Percentiles rank a stretch among this genome's conserved stretches.
phyloP scores from a whole-genome alignment of 2,329 filamentous ascomycete genomes.

The Penicillium sp. region DNA sequence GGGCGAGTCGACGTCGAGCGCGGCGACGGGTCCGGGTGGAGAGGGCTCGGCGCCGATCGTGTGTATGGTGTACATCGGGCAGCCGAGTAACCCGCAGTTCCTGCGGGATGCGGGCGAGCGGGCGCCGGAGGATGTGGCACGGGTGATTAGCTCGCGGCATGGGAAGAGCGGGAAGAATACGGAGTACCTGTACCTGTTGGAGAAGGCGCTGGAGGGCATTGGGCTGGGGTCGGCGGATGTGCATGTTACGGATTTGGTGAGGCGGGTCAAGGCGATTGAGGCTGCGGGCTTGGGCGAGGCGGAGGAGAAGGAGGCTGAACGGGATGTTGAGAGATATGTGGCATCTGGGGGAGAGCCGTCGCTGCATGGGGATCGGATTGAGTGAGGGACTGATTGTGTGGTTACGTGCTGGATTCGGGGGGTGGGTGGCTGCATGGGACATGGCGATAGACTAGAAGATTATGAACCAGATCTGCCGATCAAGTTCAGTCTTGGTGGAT shows the following conservation, averaged over 20 bases:
- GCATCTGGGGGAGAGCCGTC: conserved; percentile 11
- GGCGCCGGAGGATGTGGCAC: conserved; percentile 71
- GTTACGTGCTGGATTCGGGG: too few species aligned
- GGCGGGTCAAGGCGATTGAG: conserved; percentile 66
- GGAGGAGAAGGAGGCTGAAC: conserved; percentile 35
- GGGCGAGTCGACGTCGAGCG: conserved; percentile 9
- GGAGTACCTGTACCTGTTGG: conserved; percentile 82
- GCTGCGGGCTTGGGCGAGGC: conserved; percentile 24
- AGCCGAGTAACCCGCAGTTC: conserved; percentile 90
- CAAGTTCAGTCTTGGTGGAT: too few species aligned
- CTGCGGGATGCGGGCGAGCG: conserved; percentile 57
- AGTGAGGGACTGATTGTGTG: conserved; percentile 9
- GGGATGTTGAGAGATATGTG: conserved; percentile 29
- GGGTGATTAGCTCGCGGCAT: conserved; percentile 71
- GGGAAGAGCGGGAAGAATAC: conserved; percentile 87
- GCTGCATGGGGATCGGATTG: conserved; percentile 17
- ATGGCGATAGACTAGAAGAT: too few species aligned
- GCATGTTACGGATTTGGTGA: conserved; percentile 79
- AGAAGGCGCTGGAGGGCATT: conserved; percentile 69
- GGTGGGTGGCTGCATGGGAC: background rate
- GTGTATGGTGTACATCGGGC: conserved; percentile 87
- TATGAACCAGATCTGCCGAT: too few species aligned
- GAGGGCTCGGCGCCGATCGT: conserved; percentile 38
- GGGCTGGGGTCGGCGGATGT: conserved; percentile 74
- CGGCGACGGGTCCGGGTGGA: background rate